These are phyloP conservation scores for Oryza officinalis DNA, from an alignment of 176 grass and related monocot species.

Conservation along the genomic window DNA sequence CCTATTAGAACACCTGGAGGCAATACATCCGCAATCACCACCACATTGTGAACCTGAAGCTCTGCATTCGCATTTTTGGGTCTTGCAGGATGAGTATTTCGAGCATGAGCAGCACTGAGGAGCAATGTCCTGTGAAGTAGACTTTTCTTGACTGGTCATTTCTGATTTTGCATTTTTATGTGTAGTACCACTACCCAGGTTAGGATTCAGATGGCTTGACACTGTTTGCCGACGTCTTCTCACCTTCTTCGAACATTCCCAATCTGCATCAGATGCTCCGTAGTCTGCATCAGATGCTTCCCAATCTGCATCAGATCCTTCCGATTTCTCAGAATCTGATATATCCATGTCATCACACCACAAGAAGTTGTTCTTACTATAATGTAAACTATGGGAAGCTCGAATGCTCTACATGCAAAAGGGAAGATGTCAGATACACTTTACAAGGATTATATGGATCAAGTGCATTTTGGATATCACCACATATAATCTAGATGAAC, in stretches of 20 bases:
- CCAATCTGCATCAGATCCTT: constrained; percentile 67
- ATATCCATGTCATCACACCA: constrained; percentile 89
- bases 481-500: neutral
- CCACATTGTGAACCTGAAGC: constrained; percentile 50
- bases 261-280: constrained; percentile 60
- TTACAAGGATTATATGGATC: neutral
- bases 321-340: constrained; percentile 69
- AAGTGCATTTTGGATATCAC: neutral
- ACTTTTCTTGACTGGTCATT: constrained; percentile 38
- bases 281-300: constrained; percentile 61
- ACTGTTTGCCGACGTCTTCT: constrained; percentile 32
- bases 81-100: constrained; percentile 67
- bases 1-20: constrained; percentile 76
- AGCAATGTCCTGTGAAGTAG: neutral
- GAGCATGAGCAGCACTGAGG: constrained; percentile 66
- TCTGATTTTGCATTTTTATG: constrained; percentile 30
- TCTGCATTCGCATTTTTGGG: constrained; percentile 80
- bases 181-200: neutral
- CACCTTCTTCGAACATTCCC: constrained; percentile 45
- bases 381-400: constrained; percentile 33
- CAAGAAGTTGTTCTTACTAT: constrained; percentile 23
- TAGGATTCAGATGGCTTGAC: constrained; percentile 39
- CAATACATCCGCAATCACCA: constrained; percentile 55
- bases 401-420: constrained; percentile 41
- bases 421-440: constrained; percentile 20